These are phyloP conservation scores for Aspergillus novoparasiticus DNA, from an alignment of 2,329 filamentous ascomycete genomes.

Conservation along the genomic window DNA sequence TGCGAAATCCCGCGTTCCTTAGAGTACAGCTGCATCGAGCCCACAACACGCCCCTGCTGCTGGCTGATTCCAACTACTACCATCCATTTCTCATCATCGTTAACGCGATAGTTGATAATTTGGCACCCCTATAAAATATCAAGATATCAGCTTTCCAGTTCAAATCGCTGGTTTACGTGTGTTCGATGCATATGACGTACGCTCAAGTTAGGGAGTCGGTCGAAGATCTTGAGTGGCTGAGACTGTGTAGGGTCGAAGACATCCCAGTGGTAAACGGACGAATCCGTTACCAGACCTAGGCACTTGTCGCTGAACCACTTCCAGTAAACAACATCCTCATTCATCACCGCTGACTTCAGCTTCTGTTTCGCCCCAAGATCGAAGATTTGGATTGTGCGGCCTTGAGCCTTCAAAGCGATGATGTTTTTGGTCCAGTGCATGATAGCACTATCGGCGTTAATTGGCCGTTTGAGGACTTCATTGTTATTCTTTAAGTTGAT, in stretches of 20 bases:
- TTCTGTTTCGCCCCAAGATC: conserved; percentile 91
- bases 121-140: conserved; percentile 71
- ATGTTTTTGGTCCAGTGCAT: conserved; percentile 98
- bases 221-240: conserved; percentile 86
- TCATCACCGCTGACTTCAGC: conserved; percentile 95
- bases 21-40: conserved; percentile 96
- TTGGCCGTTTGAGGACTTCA: conserved; percentile 89
- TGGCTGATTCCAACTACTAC: conserved; percentile 95
- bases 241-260: conserved; percentile 83
- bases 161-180: background rate
- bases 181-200: conserved; percentile 54
- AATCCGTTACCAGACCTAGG: conserved; percentile 87
- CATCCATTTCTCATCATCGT: conserved; percentile 96
- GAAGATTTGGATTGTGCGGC: conserved; percentile 95
- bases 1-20: conserved; percentile 96
- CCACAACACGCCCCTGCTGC: conserved; percentile 88
- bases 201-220: conserved; percentile 85
- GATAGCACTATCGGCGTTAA: conserved; percentile 99
- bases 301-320: conserved; percentile 95
- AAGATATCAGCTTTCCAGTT: conserved; percentile 9
- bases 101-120: conserved; percentile 99
- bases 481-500: conserved; percentile 97
- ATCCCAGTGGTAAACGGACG: conserved; percentile 95
- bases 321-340: conserved; percentile 98
- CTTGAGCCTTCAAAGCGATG: conserved; percentile 94